Base-by-base conservation (phyloP, 2,329 filamentous ascomycete species). In the Bipolaris sorokiniana region DNA sequence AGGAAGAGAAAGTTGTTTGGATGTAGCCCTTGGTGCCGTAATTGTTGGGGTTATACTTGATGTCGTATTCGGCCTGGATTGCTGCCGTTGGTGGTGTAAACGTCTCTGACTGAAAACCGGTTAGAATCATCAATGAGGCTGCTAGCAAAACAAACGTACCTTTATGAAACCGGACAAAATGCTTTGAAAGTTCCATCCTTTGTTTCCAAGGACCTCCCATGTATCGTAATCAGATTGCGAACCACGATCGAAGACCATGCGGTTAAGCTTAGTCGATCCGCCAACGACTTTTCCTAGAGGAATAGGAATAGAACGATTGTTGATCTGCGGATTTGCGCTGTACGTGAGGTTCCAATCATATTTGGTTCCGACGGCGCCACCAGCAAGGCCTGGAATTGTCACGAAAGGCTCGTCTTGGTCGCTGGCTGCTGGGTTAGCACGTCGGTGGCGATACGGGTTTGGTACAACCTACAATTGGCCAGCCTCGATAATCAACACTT, bases 201-300 rank as follows among this genome's bases (percentile, higher is more conserved):
- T 36, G 34, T 69, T 69, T 2, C 68, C 68, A 9, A 72, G 53
- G 7, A 45, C 16, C 47, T 68, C 66, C 68, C 70, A 72, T 10
- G 54, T 65, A 64, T 74, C 68, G 36, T 72, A 76, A 28, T 76
- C 73, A 7, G 67, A 63, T 37, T 60, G 65, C 4, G 61, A 48
- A 7, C 62, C 70, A 18, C 72, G 70, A 42, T 73, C 69, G 47
- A 70, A 70, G 2, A 68, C 67, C 61, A 75, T 66, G 18, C 78
- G 73, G 54, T 82, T 82, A n/a, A 82, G 47, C 50, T 68, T 68
- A 4, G 66, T 66, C 10, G 63, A 65, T 22, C 67, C 67, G n/a
- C 67, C 67, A 22, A 69, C 66, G 10, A 67, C 23, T 44, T 60
- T 70, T 13, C 67, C 67, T 23, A 61, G 56, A 10, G 63, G 52